Percentiles rank a stretch among this genome's conserved stretches.
Evolutionary conservation across 352 stramenopile species (phyloP).

Genomic region (Discostella stelligera): DNA sequence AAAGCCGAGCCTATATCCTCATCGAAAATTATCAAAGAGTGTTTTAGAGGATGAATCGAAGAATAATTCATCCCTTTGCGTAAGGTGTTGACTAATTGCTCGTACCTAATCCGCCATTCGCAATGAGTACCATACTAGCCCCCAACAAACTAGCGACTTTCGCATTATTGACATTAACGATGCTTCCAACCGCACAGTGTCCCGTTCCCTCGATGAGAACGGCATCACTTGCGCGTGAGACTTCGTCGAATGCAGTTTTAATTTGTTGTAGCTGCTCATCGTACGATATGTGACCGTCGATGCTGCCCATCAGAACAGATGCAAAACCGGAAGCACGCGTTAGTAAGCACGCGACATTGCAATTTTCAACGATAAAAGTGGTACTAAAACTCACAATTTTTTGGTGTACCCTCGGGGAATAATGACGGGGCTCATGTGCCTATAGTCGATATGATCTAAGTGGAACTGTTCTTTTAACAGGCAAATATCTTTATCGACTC

Average conservation of each 20-base stretch:
- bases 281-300: slow-evolving; percentile 88
- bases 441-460: slow-evolving; percentile 93
- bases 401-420: slow-evolving; percentile 95
- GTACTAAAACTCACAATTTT: slow-evolving; percentile 83
- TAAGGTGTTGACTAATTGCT: slow-evolving; percentile 10
- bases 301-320: too few species aligned
- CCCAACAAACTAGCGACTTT: slow-evolving; percentile 89
- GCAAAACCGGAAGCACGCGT: too few species aligned
- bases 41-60: slow-evolving; percentile 24
- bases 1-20: slow-evolving; percentile 38
- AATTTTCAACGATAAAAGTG: too few species aligned
- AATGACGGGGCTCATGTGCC: slow-evolving; percentile 96
- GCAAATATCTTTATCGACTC: slow-evolving; percentile 92
- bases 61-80: background rate
- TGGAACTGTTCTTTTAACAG: slow-evolving; percentile 96
- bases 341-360: background rate
- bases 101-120: slow-evolving; percentile 91
- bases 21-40: background rate
- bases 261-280: slow-evolving; percentile 83
- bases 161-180: slow-evolving; percentile 95
- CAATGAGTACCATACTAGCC: slow-evolving; percentile 90
- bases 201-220: slow-evolving; percentile 94
- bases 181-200: slow-evolving; percentile 94
- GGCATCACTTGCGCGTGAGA: slow-evolving; percentile 88
- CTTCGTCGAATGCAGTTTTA: slow-evolving; percentile 81